phyloP scores from a whole-genome alignment of 129 eudicot species.

The Centrapalus pauciflorus region DNA sequence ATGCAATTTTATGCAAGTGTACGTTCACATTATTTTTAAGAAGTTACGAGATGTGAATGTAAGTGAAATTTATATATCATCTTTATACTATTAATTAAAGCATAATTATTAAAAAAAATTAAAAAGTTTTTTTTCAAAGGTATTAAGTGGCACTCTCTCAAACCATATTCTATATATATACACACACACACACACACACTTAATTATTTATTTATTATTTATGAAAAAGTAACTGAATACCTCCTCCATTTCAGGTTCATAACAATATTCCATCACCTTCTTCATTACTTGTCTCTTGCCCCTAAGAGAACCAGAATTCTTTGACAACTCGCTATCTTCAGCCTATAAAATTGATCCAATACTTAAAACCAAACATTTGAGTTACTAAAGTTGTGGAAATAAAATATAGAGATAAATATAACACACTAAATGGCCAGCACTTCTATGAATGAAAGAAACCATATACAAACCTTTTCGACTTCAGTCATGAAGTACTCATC shows the following conservation, averaged over 20 bases:
- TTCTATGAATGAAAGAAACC: neutral
- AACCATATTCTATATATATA: too few species aligned
- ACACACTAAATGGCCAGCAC: neutral
- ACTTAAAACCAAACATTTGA: neutral
- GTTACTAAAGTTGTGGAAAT: neutral
- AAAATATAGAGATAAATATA: neutral
- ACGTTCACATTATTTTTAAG: too few species aligned
- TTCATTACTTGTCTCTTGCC: slow-evolving; percentile 65
- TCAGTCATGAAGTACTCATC: slow-evolving; percentile 98
- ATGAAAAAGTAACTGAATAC: slow-evolving; percentile 29
- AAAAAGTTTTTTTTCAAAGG: too few species aligned
- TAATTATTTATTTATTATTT: too few species aligned
- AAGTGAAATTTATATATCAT: too few species aligned
- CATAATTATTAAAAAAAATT: too few species aligned
- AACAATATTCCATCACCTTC: slow-evolving; percentile 87
- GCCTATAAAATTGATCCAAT: slow-evolving; percentile 34
- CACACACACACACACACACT: too few species aligned
- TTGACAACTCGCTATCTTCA: slow-evolving; percentile 68
- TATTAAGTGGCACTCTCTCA: too few species aligned
- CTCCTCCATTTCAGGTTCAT: slow-evolving; percentile 99
- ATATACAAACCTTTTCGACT: slow-evolving; percentile 78
- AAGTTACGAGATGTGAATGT: too few species aligned
- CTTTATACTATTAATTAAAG: too few species aligned
- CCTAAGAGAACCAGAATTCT: slow-evolving; percentile 60
- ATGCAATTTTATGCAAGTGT: too few species aligned